A percentile compares a stretch with the other conserved stretches of the same genome.
These are phyloP conservation scores for Oryza rufipogon DNA, from an alignment of 176 grass and related monocot species.

Conservation along the genomic window DNA sequence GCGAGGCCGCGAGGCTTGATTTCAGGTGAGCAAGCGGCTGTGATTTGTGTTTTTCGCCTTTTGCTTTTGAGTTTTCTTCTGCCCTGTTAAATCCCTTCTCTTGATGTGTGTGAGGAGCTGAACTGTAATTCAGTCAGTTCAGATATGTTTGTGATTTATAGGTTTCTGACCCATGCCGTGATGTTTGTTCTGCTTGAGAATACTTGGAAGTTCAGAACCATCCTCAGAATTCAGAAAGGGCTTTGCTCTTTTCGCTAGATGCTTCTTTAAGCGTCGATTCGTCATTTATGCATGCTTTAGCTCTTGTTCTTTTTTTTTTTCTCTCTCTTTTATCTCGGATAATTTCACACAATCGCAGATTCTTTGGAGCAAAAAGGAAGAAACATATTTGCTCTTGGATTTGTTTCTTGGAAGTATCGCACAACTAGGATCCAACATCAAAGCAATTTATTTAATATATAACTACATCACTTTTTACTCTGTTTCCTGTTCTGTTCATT, in stretches of 20 bases:
- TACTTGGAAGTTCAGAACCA: not conserved
- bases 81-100: no score
- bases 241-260: not conserved
- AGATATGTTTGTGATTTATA: not conserved
- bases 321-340: not conserved
- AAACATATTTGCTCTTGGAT: not conserved
- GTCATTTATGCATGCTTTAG: no score
- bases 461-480: not conserved
- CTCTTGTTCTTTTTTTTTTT: not conserved
- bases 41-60: not conserved
- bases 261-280: not conserved
- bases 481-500: not conserved
- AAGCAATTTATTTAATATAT: not conserved
- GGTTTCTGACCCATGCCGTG: not conserved
- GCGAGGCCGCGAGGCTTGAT: not conserved
- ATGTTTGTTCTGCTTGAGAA: not conserved
- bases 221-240: not conserved
- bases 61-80: not conserved
- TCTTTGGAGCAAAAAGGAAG: not conserved
- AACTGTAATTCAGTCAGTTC: not conserved
- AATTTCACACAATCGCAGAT: not conserved
- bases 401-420: not conserved
- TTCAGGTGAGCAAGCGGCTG: slow-evolving; percentile 38
- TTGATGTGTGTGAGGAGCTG: not conserved
- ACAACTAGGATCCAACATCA: not conserved